Evolutionary conservation across 1,284 basidiomycete genomes (phyloP).

Genomic region (Sanghuangporus baumii): DNA sequence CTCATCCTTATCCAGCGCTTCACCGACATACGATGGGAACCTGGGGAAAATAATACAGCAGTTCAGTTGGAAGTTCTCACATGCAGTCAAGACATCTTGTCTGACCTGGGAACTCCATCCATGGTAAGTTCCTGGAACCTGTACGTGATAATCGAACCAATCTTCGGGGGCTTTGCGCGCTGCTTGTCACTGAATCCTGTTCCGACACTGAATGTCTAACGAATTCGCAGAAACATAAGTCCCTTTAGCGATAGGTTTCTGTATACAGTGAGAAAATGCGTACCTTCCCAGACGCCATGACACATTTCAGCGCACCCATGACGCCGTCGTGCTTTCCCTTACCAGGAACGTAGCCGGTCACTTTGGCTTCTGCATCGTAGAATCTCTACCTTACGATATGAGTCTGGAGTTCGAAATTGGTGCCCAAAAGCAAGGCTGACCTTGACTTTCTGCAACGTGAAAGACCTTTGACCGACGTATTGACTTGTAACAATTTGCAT

Average conservation of each 20-base stretch:
- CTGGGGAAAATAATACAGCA: slow-evolving; percentile 26
- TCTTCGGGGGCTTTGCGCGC: slow-evolving; percentile 46
- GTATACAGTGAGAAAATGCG: no score
- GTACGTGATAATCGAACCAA: slow-evolving; percentile 58
- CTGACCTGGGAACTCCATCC: slow-evolving; percentile 49
- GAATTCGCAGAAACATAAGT: background rate
- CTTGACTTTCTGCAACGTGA: slow-evolving; percentile 58
- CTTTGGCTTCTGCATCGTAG: slow-evolving; percentile 61
- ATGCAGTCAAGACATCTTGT: background rate
- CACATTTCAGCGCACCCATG: slow-evolving; percentile 52
- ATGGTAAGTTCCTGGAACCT: slow-evolving; percentile 62
- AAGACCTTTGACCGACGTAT: slow-evolving; percentile 52
- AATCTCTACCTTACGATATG: slow-evolving; percentile 37
- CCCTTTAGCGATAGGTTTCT: background rate
- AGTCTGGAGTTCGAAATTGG: background rate
- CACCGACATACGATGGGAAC: slow-evolving; percentile 56
- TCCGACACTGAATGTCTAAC: slow-evolving; percentile 50
- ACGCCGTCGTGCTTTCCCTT: slow-evolving; percentile 48
- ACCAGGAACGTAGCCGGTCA: slow-evolving; percentile 52
- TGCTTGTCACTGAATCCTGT: slow-evolving; percentile 50
- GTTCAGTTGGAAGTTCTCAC: background rate
- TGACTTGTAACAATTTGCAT: slow-evolving; percentile 23
- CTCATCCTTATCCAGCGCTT: slow-evolving; percentile 45
- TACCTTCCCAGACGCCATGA: slow-evolving; percentile 56
- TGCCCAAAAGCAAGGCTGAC: slow-evolving; percentile 23